Percentiles rank a stretch among this genome's conserved stretches.
Conservation (phyloP, 441 rosid species). For the Mallotus japonicus region DNA sequence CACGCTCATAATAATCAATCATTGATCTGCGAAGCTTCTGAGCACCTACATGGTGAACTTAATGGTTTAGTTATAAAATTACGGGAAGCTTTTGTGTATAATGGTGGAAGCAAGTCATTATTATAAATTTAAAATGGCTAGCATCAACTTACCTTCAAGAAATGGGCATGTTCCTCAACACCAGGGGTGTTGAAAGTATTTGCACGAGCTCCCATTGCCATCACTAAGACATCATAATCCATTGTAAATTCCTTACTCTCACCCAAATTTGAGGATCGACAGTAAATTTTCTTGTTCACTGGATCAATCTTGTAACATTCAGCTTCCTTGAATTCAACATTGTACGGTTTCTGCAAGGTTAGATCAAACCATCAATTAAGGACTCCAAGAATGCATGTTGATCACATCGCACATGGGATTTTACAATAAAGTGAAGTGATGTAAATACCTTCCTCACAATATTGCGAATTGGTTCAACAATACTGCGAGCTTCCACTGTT, state of each 20-base stretch:
- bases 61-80: too few species aligned
- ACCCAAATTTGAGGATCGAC: slow-evolving; percentile 44
- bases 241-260: slow-evolving; percentile 61
- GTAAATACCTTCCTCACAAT: slow-evolving; percentile 65
- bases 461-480: slow-evolving; percentile 80
- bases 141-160: slow-evolving; percentile 60
- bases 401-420: too few species aligned
- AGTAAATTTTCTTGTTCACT: slow-evolving; percentile 58
- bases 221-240: slow-evolving; percentile 74
- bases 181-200: slow-evolving; percentile 95
- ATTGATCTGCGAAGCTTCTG: too few species aligned
- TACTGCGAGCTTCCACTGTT: slow-evolving; percentile 76
- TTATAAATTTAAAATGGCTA: slow-evolving; percentile 31
- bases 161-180: slow-evolving; percentile 77
- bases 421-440: too few species aligned
- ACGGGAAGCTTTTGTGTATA: too few species aligned
- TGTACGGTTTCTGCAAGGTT: slow-evolving; percentile 51
- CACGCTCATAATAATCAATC: too few species aligned
- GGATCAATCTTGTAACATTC: slow-evolving; percentile 85
- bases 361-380: neutral
- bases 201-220: slow-evolving; percentile 70
- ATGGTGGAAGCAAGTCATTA: neutral
- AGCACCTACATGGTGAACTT: too few species aligned
- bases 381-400: too few species aligned
- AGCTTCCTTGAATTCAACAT: slow-evolving; percentile 65